These are phyloP conservation scores for Tulasnella sp. DNA, from an alignment of 768 basidiomycete species.

Conservation along the genomic window DNA sequence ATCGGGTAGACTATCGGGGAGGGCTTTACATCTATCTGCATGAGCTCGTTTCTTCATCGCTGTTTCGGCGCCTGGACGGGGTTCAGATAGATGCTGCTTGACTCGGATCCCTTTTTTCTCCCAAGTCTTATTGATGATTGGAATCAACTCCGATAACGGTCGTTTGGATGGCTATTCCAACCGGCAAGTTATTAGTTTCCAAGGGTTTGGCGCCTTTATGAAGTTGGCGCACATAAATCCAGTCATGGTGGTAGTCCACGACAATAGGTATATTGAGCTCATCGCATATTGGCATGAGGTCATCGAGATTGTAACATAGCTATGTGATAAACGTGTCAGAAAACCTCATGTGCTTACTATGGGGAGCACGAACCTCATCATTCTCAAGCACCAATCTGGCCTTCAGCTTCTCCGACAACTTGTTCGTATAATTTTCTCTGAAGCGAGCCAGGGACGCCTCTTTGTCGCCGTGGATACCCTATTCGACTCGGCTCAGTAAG, in stretches of 20 bases:
- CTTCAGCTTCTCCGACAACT: slow-evolving; percentile 51
- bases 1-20: slow-evolving; percentile 53
- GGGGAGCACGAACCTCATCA: slow-evolving; percentile 54
- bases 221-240: slow-evolving; percentile 36
- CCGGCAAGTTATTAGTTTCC: neutral
- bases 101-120: slow-evolving; percentile 62
- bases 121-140: slow-evolving; percentile 66
- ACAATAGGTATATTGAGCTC: slow-evolving; percentile 67
- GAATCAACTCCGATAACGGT: slow-evolving; percentile 53
- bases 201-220: slow-evolving; percentile 29
- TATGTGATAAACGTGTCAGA: slow-evolving; percentile 20
- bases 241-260: slow-evolving; percentile 75
- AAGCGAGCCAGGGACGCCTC: slow-evolving; percentile 53
- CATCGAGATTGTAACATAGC: slow-evolving; percentile 83
- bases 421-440: slow-evolving; percentile 49
- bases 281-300: slow-evolving; percentile 75
- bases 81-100: slow-evolving; percentile 87
- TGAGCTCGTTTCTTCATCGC: slow-evolving; percentile 83
- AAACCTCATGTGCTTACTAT: neutral
- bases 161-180: slow-evolving; percentile 27
- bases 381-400: slow-evolving; percentile 81
- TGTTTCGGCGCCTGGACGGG: slow-evolving; percentile 69
- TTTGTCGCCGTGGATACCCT: slow-evolving; percentile 79
- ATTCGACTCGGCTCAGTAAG: slow-evolving; percentile 28
- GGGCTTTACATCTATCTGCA: slow-evolving; percentile 59